These are phyloP conservation scores for Termitomyces sp. DNA, from an alignment of 768 basidiomycete genomes.

Conservation along the genomic window DNA sequence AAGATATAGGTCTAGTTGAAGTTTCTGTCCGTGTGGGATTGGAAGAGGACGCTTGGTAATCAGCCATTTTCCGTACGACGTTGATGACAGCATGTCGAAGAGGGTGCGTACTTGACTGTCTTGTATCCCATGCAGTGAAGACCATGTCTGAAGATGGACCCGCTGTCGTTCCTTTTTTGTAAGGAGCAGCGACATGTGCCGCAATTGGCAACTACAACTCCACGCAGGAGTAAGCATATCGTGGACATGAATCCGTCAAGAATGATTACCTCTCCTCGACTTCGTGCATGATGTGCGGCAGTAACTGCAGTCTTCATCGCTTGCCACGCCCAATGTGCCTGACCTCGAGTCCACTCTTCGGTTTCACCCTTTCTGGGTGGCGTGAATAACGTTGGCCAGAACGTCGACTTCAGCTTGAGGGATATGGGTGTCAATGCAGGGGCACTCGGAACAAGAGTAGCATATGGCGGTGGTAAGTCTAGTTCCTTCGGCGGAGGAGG, in stretches of 20 bases:
- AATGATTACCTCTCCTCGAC: constrained; percentile 53
- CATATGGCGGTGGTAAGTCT: constrained; percentile 47
- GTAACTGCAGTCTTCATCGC: constrained; percentile 52
- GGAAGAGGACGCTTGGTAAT: constrained; percentile 33
- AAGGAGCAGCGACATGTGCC: constrained; percentile 59
- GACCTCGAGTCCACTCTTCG: constrained; percentile 61
- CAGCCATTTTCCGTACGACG: constrained; percentile 61
- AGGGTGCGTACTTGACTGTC: constrained; percentile 63
- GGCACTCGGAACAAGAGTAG: constrained; percentile 54
- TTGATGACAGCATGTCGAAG: constrained; percentile 85
- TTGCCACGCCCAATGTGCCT: constrained; percentile 69
- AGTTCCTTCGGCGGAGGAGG: constrained; percentile 49
- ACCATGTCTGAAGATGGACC: constrained; percentile 17
- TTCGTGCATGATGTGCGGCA: constrained; percentile 42
- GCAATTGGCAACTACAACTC: constrained; percentile 64
- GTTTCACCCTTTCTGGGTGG: constrained; percentile 64
- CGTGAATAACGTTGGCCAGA: constrained; percentile 86
- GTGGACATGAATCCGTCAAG: background rate
- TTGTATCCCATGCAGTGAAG: constrained; percentile 65
- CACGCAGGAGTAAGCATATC: background rate
- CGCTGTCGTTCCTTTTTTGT: constrained; percentile 22
- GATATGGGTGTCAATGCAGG: constrained; percentile 67
- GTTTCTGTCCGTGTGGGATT: background rate
- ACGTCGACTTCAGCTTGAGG: constrained; percentile 53
- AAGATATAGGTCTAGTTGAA: background rate